Conservation (phyloP, 164 flowering plant species). For the Liquidambar formosana region DNA sequence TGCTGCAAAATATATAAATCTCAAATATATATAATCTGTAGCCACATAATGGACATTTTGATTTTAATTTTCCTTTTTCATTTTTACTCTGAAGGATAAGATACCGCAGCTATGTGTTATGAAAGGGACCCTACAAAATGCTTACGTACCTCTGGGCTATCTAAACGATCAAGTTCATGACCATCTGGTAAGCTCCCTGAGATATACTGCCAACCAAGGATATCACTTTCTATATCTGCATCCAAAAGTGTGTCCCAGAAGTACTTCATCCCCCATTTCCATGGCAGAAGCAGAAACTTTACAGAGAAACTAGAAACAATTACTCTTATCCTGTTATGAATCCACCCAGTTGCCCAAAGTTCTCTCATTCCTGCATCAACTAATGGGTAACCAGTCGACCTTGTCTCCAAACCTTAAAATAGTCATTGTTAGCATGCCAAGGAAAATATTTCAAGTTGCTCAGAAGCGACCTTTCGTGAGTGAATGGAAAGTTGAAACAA, state of each 20-base stretch:
- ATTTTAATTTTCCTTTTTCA: too few species aligned
- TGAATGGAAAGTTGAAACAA: conserved; percentile 89
- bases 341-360: conserved; percentile 98
- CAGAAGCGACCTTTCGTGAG: conserved; percentile 76
- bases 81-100: too few species aligned
- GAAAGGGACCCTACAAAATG: background rate
- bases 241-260: conserved; percentile 97
- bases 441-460: conserved; percentile 70
- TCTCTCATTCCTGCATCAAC: conserved; percentile 99
- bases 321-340: conserved; percentile 79
- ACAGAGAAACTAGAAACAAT: conserved; percentile 83
- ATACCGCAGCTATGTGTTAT: background rate
- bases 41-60: too few species aligned
- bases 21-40: too few species aligned
- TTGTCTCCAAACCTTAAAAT: conserved; percentile 90
- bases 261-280: conserved; percentile 99
- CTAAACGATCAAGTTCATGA: conserved; percentile 81
- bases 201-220: conserved; percentile 97
- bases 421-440: conserved; percentile 51
- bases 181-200: conserved; percentile 97
- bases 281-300: conserved; percentile 80
- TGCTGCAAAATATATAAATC: too few species aligned
- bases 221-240: conserved; percentile 90
- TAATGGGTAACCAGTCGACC: conserved; percentile 92
- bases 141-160: conserved; percentile 70